These are phyloP conservation scores for Aspergillus sp. DNA, from an alignment of 2,329 filamentous ascomycete genomes.

Conservation along the genomic window DNA sequence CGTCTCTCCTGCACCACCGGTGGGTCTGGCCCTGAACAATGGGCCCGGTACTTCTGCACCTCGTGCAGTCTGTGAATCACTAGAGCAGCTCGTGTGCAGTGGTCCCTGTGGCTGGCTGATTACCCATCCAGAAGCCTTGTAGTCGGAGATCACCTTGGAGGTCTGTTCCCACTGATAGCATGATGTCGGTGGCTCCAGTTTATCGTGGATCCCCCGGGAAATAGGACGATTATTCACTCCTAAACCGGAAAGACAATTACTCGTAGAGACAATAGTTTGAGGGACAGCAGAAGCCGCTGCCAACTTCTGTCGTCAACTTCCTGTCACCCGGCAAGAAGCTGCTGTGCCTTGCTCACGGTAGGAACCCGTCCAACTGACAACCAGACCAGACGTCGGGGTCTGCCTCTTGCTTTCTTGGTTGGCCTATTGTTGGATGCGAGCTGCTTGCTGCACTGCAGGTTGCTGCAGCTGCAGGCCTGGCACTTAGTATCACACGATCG, in stretches of 20 bases:
- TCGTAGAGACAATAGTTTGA: too few relatives aligned
- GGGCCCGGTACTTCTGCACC: not conserved
- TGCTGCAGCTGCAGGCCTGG: constrained; percentile 15
- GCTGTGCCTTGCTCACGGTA: not conserved
- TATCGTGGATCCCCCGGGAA: too few relatives aligned
- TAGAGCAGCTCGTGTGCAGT: not conserved
- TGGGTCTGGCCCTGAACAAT: not conserved
- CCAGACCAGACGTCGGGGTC: not conserved
- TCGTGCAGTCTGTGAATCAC: not conserved
- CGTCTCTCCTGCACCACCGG: not conserved
- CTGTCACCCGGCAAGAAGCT: not conserved
- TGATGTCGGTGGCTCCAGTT: not conserved
- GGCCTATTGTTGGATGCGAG: not conserved
- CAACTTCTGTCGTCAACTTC: not conserved
- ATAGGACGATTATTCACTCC: not conserved
- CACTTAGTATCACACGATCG: constrained; percentile 14
- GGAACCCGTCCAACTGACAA: constrained; percentile 9
- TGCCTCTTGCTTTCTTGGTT: too few relatives aligned
- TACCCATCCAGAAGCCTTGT: not conserved
- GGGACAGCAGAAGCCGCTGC: too few relatives aligned
- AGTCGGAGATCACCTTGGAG: not conserved
- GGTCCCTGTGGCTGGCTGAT: not conserved
- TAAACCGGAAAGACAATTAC: too few relatives aligned
- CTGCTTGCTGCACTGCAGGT: not conserved
- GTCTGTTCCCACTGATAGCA: not conserved